These are phyloP conservation scores for Hanseniaspora uvarum DNA, from an alignment of 1,139 yeast genomes.

Conservation along the genomic window DNA sequence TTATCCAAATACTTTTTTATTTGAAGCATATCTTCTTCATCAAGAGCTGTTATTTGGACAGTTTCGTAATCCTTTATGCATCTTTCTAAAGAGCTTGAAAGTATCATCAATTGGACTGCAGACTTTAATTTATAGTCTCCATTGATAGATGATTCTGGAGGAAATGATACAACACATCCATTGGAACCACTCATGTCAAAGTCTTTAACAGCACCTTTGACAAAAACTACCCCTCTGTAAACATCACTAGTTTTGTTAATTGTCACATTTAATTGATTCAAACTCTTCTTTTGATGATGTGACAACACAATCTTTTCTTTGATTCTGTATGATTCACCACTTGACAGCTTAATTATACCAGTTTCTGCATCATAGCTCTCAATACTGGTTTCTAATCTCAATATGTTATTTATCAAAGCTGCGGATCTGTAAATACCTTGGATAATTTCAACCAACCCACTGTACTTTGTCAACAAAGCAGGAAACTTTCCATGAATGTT, in stretches of 20 bases:
- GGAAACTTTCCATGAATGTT: slow-evolving; percentile 94
- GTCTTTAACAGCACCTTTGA: background rate
- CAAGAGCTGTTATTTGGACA: background rate
- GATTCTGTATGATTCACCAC: slow-evolving; percentile 2
- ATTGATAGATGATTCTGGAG: background rate
- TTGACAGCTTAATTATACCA: background rate
- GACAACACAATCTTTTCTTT: slow-evolving; percentile 5
- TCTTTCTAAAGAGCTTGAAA: slow-evolving; percentile 4
- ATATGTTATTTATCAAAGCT: slow-evolving; percentile 95
- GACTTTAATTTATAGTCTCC: background rate
- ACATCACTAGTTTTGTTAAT: background rate
- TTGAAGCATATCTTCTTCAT: background rate
- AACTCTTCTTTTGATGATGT: slow-evolving; percentile 1
- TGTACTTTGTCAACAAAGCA: slow-evolving; percentile 80
- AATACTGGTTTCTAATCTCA: slow-evolving; percentile 47
- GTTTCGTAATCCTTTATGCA: background rate
- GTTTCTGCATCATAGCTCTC: background rate
- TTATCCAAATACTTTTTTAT: background rate
- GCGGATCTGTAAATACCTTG: slow-evolving; percentile 98
- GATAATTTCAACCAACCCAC: slow-evolving; percentile 91
- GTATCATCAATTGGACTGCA: background rate
- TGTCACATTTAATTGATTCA: background rate
- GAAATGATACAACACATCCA: slow-evolving; percentile 7
- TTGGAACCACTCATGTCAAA: background rate
- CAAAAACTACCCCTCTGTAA: background rate